phyloP scores from a whole-genome alignment of 2,329 filamentous ascomycete genomes.

The Trichoderma gracile region DNA sequence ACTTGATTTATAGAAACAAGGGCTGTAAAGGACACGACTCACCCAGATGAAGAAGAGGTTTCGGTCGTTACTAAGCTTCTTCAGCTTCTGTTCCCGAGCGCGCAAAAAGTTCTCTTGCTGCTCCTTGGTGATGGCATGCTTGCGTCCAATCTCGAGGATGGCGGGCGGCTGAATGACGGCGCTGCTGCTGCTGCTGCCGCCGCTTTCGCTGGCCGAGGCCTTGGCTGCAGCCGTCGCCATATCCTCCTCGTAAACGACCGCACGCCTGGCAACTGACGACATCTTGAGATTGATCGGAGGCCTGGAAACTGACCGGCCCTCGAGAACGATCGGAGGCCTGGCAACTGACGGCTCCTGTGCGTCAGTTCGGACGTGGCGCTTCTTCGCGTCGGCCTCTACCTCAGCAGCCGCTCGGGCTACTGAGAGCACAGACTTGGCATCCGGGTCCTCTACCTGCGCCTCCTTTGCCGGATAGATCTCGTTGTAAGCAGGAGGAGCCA shows the following conservation, averaged over 20 bases:
- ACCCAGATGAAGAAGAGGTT: slow-evolving; percentile 72
- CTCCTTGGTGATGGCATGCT: slow-evolving; percentile 64
- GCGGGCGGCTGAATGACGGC: slow-evolving; percentile 39
- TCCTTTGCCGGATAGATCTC: slow-evolving; percentile 68
- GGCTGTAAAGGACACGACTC: slow-evolving; percentile 35
- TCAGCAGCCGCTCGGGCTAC: slow-evolving; percentile 60
- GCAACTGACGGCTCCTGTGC: slow-evolving; percentile 32
- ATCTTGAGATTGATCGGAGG: too few relatives aligned
- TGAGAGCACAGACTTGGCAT: slow-evolving; percentile 43
- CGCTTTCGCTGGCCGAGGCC: slow-evolving; percentile 31
- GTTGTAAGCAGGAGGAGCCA: slow-evolving; percentile 72
- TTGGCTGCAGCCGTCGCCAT: background rate
- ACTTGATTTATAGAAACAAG: background rate
- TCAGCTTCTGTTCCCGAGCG: slow-evolving; percentile 62
- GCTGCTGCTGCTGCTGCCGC: slow-evolving; percentile 39
- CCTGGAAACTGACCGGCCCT: too few relatives aligned
- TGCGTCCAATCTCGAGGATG: slow-evolving; percentile 61
- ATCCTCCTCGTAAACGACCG: slow-evolving; percentile 32
- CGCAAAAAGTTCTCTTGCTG: slow-evolving; percentile 64
- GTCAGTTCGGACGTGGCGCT: slow-evolving; percentile 57
- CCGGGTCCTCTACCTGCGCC: slow-evolving; percentile 52
- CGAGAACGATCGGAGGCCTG: too few relatives aligned
- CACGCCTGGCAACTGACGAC: too few relatives aligned
- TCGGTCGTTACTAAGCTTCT: slow-evolving; percentile 62
- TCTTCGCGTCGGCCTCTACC: slow-evolving; percentile 55